Percentiles rank a stretch among this genome's conserved stretches.
These are phyloP conservation scores for Suhomyces faveliae DNA, from an alignment of 805 yeast genomes.

Conservation along the genomic window DNA sequence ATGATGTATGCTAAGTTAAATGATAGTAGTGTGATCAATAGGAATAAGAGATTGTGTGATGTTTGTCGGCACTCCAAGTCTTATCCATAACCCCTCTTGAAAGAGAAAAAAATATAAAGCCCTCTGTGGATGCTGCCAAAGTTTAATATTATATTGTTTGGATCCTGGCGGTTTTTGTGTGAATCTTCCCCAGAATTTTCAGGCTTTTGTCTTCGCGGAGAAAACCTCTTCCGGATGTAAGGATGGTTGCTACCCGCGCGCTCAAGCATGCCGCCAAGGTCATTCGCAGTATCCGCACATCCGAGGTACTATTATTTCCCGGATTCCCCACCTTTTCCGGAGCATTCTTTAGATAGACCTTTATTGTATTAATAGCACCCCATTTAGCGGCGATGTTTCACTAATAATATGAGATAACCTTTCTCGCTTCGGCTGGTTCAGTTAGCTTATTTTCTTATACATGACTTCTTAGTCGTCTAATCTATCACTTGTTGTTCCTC, in stretches of 20 bases:
- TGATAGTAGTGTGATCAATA: neutral
- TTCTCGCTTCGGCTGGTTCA: no score
- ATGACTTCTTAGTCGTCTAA: no score
- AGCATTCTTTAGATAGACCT: no score
- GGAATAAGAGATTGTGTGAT: neutral
- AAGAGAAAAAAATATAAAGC: no score
- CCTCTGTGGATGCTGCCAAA: no score
- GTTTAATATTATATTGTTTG: neutral
- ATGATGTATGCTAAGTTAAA: neutral
- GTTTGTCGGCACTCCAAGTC: neutral
- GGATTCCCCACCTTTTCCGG: no score
- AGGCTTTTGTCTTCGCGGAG: neutral
- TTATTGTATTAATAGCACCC: no score
- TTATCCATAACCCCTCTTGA: neutral
- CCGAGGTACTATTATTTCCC: neutral
- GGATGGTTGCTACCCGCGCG: neutral
- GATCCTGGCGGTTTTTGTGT: neutral
- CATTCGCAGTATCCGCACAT: neutral
- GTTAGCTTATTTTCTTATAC: no score
- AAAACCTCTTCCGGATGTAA: neutral
- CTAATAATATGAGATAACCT: no score
- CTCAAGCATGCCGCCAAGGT: neutral
- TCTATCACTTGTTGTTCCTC: no score
- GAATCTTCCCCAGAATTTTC: conserved; percentile 5
- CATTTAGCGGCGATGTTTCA: no score